Conservation (phyloP, 108 stramenopile species). For the Nitzschia putrida region DNA sequence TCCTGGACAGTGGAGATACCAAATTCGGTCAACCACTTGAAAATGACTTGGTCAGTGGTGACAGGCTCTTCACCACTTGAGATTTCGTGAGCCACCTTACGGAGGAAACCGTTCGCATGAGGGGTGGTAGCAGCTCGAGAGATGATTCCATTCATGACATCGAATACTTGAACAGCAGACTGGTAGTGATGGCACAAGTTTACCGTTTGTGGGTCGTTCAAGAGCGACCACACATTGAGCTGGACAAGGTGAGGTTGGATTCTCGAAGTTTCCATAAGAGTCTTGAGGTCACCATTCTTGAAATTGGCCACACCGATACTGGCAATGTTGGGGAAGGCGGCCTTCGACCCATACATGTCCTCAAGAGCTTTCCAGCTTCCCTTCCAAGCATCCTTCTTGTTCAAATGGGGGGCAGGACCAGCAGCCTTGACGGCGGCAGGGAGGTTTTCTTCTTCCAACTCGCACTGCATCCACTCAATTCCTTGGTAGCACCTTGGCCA, state of each 20-base stretch:
- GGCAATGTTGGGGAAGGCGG: constrained; percentile 37
- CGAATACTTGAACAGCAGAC: constrained; percentile 64
- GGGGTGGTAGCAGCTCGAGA: constrained; percentile 22
- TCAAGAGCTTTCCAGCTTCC: constrained; percentile 78
- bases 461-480: constrained; percentile 80
- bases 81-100: constrained; percentile 24
- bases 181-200: constrained; percentile 39
- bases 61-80: constrained; percentile 5
- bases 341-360: constrained; percentile 35
- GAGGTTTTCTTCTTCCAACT: constrained; percentile 60
- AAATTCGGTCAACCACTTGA: constrained; percentile 39
- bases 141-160: constrained; percentile 73
- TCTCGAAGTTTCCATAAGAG: constrained; percentile 31
- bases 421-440: constrained; percentile 59
- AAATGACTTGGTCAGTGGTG: constrained; percentile 33
- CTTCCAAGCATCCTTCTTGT: constrained; percentile 65
- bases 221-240: constrained; percentile 63
- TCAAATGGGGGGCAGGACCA: constrained; percentile 72
- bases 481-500: constrained; percentile 77
- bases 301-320: constrained; percentile 83
- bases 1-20: constrained; percentile 45
- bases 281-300: constrained; percentile 53
- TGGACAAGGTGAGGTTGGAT: constrained; percentile 65
- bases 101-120: constrained; percentile 38
- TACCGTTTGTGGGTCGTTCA: constrained; percentile 59